A percentile compares a stretch with the other conserved stretches of the same genome.
Evolutionary conservation across 2,329 filamentous ascomycete genomes (phyloP).

Genomic region (Claviceps sorghi): DNA sequence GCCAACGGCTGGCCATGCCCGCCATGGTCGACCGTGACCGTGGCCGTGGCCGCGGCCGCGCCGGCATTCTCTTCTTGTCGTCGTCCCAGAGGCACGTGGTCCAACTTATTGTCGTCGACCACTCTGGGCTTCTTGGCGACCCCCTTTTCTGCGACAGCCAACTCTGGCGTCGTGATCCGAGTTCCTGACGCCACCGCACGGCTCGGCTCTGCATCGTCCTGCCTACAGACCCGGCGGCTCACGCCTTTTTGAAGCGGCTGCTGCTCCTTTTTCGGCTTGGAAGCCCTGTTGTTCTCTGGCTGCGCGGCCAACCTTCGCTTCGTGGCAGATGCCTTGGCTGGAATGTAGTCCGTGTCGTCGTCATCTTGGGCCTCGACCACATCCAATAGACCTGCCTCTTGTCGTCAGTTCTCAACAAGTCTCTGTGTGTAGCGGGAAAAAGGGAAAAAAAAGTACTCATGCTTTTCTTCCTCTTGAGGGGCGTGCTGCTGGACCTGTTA

Average conservation of each 20-base stretch:
- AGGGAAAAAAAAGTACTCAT: background rate
- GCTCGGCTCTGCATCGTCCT: background rate
- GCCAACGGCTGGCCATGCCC: background rate
- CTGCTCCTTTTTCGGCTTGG: background rate
- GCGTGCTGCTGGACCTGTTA: background rate
- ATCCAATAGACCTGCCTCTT: background rate
- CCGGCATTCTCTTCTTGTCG: background rate
- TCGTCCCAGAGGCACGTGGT: background rate
- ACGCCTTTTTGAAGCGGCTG: background rate
- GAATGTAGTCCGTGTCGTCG: conserved; percentile 2
- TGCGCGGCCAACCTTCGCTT: conserved; percentile 1
- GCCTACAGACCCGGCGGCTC: background rate
- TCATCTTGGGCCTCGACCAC: background rate
- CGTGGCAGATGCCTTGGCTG: background rate
- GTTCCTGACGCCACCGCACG: background rate
- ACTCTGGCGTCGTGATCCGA: background rate
- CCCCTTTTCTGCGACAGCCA: background rate
- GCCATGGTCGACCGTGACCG: background rate
- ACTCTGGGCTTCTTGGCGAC: background rate
- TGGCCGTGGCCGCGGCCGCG: no score
- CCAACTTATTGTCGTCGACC: background rate
- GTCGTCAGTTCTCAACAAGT: background rate
- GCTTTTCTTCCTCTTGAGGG: background rate
- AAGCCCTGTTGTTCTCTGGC: conserved; percentile 6
- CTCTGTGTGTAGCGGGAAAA: background rate